Evolutionary conservation across 495 filamentous ascomycete species (phyloP).

Genomic region (Hypoxylon fragiforme): DNA sequence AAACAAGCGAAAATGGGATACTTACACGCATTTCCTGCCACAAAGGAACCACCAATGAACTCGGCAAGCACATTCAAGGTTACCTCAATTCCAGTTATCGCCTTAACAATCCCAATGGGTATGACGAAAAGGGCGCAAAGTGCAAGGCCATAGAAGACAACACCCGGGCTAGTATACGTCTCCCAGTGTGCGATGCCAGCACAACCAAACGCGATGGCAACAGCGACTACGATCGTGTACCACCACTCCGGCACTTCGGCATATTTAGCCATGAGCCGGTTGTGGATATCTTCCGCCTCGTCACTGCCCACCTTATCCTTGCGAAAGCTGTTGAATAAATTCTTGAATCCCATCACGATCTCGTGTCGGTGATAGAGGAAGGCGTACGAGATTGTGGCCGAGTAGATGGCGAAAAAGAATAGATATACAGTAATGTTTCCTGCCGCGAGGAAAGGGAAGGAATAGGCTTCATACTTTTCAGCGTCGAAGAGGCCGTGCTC

Average conservation of each 20-base stretch:
- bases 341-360: conserved; percentile 42
- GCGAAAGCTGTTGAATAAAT: conserved; percentile 37
- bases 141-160: conserved; percentile 48
- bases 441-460: conserved; percentile 46
- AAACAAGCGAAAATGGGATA: not conserved
- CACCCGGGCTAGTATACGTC: conserved; percentile 45
- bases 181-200: conserved; percentile 43
- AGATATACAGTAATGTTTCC: conserved; percentile 41
- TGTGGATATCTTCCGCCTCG: conserved; percentile 40
- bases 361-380: conserved; percentile 46
- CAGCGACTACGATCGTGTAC: conserved; percentile 42
- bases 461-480: conserved; percentile 43
- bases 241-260: conserved; percentile 49
- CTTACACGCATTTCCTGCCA: conserved; percentile 44
- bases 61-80: conserved; percentile 50
- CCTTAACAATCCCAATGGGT: conserved; percentile 47
- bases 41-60: conserved; percentile 49
- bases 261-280: conserved; percentile 46
- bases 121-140: conserved; percentile 49
- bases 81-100: conserved; percentile 49
- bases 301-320: conserved; percentile 18
- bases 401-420: conserved; percentile 47
- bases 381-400: conserved; percentile 44
- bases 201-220: conserved; percentile 42
- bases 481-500: conserved; percentile 42